A percentile compares a stretch with the other conserved stretches of the same genome.
phyloP scores from a whole-genome alignment of 768 basidiomycete species.

The Flagelloscypha sp. region DNA sequence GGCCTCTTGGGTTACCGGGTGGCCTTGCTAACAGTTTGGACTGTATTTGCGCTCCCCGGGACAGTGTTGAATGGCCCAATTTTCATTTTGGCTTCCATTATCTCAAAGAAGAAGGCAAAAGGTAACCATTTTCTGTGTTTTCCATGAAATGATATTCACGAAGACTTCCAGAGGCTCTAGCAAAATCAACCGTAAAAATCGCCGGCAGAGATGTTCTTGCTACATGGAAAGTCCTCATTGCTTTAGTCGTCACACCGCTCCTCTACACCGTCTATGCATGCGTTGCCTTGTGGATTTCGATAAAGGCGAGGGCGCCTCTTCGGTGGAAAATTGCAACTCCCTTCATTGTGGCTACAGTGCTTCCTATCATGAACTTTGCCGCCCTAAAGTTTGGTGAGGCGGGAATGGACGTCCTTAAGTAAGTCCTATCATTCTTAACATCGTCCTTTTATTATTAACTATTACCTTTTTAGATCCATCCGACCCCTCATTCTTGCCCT shows the following conservation, averaged over 20 bases:
- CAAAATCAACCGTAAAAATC: slow-evolving; percentile 90
- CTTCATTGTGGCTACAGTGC: slow-evolving; percentile 56
- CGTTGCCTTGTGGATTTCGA: slow-evolving; percentile 64
- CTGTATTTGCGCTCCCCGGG: slow-evolving; percentile 80
- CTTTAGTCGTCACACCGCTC: slow-evolving; percentile 81
- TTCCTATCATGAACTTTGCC: slow-evolving; percentile 88
- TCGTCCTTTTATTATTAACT: slow-evolving; percentile 6
- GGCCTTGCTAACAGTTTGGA: slow-evolving; percentile 71
- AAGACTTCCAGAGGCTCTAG: slow-evolving; percentile 71
- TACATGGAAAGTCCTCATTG: slow-evolving; percentile 96
- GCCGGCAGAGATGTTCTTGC: slow-evolving; percentile 95
- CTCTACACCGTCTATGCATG: slow-evolving; percentile 79
- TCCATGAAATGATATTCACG: not conserved
- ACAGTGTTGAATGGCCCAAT: slow-evolving; percentile 89
- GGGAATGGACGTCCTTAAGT: slow-evolving; percentile 96
- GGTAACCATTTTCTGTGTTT: slow-evolving; percentile 32
- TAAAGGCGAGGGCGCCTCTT: slow-evolving; percentile 54
- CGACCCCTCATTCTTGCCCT: slow-evolving; percentile 83
- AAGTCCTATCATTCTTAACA: slow-evolving; percentile 20
- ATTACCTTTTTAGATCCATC: slow-evolving; percentile 55
- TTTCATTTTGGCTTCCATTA: slow-evolving; percentile 81
- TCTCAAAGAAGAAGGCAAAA: slow-evolving; percentile 85
- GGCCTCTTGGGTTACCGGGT: slow-evolving; percentile 79
- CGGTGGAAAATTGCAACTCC: slow-evolving; percentile 70
- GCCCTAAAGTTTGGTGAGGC: slow-evolving; percentile 97